A percentile compares a stretch with the other conserved stretches of the same genome.
These are phyloP conservation scores for Phialemoniopsis sp. DNA, from an alignment of 2,329 filamentous ascomycete species.

Conservation along the genomic window DNA sequence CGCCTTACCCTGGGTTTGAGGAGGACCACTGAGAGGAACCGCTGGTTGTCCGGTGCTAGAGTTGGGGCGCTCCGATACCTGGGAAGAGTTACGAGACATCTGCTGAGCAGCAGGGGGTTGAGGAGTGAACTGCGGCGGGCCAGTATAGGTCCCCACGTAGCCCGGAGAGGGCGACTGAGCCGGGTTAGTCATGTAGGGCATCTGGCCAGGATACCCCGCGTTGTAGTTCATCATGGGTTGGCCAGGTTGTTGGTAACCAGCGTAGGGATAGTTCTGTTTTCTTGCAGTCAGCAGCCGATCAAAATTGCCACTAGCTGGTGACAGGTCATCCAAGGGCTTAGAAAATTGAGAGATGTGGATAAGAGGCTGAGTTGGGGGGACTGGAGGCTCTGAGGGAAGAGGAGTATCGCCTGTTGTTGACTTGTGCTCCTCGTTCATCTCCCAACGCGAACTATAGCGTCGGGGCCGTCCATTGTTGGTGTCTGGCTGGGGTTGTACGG, in stretches of 20 bases:
- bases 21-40: conserved; percentile 54
- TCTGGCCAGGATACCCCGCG: conserved; percentile 3
- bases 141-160: conserved; percentile 43
- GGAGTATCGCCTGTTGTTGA: conserved; percentile 15
- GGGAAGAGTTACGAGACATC: conserved; percentile 83
- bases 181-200: conserved; percentile 34
- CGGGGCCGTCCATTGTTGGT: conserved; percentile 28
- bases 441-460: conserved; percentile 41
- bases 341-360: conserved; percentile 18
- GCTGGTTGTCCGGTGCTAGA: conserved; percentile 64
- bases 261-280: conserved; percentile 61
- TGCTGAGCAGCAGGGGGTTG: conserved; percentile 47
- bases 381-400: conserved; percentile 11
- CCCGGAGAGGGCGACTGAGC: conserved; percentile 41
- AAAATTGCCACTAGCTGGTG: conserved; percentile 66
- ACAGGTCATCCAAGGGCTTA: conserved; percentile 49
- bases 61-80: conserved; percentile 64
- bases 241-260: conserved; percentile 27
- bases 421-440: conserved; percentile 18
- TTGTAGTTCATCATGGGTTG: conserved; percentile 16
- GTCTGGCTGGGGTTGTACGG: conserved; percentile 25
- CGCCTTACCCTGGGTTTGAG: conserved; percentile 42
- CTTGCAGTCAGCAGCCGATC: conserved; percentile 69
- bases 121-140: conserved; percentile 24
- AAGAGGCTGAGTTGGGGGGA: conserved; percentile 19